Conservation (phyloP, 208 protist genomes). For the Tetramitus jugosus region DNA sequence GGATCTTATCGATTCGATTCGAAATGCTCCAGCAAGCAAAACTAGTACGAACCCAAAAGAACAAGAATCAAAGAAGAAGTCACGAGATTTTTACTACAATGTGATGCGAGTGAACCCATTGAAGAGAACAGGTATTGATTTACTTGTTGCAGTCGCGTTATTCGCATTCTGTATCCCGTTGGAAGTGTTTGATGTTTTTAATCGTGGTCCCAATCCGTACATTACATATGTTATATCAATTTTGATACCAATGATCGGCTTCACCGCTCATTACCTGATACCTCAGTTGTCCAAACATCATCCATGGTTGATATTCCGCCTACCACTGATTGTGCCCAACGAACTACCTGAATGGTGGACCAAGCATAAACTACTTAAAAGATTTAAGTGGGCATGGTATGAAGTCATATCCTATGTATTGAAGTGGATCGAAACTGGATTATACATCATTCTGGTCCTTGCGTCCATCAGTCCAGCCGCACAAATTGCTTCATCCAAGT, state of each 20-base stretch:
- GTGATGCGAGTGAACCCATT: not conserved
- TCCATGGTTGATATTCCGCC: not conserved
- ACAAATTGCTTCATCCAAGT: not conserved
- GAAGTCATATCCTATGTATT: not conserved
- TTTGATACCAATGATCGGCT: not conserved
- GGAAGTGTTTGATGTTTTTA: not conserved
- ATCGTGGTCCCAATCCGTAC: not conserved
- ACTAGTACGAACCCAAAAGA: not conserved
- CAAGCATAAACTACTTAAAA: not conserved
- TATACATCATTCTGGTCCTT: not conserved
- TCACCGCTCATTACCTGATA: not conserved
- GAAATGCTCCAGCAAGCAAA: not conserved
- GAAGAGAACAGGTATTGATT: not conserved
- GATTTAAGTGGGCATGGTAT: not conserved
- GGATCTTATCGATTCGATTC: not conserved
- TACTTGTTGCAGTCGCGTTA: not conserved
- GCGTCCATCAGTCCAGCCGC: not conserved
- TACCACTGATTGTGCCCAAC: not conserved
- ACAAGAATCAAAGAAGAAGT: not conserved
- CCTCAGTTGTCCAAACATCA: conserved; percentile 8
- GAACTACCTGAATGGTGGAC: not conserved
- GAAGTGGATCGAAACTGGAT: not conserved
- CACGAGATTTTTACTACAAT: not conserved
- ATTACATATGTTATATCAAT: not conserved
- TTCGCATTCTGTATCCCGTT: not conserved